Evolutionary conservation across 176 grass and related monocot species (phyloP).

Genomic region (Poa pratensis): DNA sequence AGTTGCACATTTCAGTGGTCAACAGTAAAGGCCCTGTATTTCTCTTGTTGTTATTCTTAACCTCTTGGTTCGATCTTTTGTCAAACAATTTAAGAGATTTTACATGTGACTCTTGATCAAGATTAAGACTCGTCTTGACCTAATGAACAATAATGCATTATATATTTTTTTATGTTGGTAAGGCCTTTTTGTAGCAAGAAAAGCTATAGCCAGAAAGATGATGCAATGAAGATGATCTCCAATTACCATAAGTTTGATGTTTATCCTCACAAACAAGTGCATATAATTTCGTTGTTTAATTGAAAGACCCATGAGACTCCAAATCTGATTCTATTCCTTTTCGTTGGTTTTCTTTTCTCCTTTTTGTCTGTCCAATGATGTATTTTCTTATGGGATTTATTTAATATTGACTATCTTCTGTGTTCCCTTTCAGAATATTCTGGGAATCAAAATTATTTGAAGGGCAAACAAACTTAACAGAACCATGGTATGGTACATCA

Average conservation of each 20-base stretch:
- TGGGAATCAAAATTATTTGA: conserved; percentile 89
- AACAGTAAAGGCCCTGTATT: not conserved
- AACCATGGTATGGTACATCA: conserved; percentile 91
- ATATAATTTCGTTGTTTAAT: conserved; percentile 20
- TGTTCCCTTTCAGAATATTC: conserved; percentile 73
- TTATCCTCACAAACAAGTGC: not conserved
- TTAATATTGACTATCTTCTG: conserved; percentile 20
- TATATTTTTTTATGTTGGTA: conserved; percentile 4
- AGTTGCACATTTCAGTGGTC: conserved; percentile 11
- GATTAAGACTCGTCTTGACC: conserved; percentile 15
- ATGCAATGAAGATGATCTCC: conserved; percentile 4
- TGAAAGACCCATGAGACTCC: not conserved
- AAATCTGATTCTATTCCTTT: conserved; percentile 12
- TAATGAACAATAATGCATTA: conserved; percentile 9
- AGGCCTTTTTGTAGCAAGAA: conserved; percentile 1
- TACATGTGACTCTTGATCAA: conserved; percentile 13
- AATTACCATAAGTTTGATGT: conserved; percentile 15
- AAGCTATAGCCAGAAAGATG: conserved; percentile 22
- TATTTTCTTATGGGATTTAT: not conserved
- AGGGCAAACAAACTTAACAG: conserved; percentile 67
- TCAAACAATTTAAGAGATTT: not conserved
- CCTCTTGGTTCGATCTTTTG: conserved; percentile 18
- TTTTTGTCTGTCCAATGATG: not conserved
- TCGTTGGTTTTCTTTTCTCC: conserved; percentile 7
- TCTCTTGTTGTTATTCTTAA: conserved; percentile 9